These are phyloP conservation scores for Periconia sp. DNA, from an alignment of 2,329 filamentous ascomycete genomes.

Conservation along the genomic window DNA sequence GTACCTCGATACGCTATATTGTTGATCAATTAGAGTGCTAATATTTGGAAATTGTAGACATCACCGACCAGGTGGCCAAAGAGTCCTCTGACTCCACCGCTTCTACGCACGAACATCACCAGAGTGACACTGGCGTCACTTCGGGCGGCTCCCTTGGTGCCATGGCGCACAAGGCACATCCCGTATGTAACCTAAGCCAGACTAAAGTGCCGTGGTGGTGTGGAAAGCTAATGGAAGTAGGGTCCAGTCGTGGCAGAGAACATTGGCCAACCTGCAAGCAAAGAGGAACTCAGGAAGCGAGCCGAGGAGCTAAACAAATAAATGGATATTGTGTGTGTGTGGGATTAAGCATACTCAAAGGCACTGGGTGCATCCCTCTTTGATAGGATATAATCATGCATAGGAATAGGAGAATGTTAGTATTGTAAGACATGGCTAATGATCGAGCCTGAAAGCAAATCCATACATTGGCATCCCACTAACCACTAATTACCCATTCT, in stretches of 20 bases:
- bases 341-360: no score
- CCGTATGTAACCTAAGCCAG: conserved; percentile 11
- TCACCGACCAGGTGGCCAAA: conserved; percentile 54
- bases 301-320: conserved; percentile 59
- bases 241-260: conserved; percentile 55
- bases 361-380: no score
- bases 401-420: no score
- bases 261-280: conserved; percentile 52
- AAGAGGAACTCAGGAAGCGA: conserved; percentile 57
- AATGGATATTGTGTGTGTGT: no score
- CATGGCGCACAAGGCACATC: conserved; percentile 11
- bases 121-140: conserved; percentile 38
- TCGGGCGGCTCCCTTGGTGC: conserved; percentile 41
- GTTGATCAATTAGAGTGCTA: background rate
- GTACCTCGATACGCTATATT: background rate
- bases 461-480: no score
- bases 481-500: no score
- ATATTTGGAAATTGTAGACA: conserved; percentile 33
- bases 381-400: no score
- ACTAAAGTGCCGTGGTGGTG: no score
- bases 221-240: conserved; percentile 24
- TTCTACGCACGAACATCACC: conserved; percentile 42
- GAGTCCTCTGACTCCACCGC: conserved; percentile 51
- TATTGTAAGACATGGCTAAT: no score
- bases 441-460: no score